A percentile compares a stretch with the other conserved stretches of the same genome.
Evolutionary conservation across 164 flowering plant species (phyloP).

Genomic region (Aristolochia fimbriata): DNA sequence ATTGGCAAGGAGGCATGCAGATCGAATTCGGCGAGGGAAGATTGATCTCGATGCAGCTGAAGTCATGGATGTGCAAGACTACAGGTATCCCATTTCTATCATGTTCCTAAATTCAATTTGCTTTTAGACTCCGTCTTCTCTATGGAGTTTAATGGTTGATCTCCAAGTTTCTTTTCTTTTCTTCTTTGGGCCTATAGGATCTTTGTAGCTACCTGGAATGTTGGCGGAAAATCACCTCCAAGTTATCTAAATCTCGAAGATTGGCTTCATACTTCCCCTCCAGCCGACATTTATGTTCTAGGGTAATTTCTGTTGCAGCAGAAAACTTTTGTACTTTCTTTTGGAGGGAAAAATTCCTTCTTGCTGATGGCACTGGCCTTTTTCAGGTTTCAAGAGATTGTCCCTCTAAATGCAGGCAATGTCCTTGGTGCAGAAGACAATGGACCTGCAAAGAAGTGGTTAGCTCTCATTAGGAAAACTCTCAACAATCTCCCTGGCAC

Average conservation of each 20-base stretch:
- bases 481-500: constrained; percentile 73
- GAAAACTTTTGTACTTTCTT: not conserved
- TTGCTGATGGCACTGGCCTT: constrained; percentile 6
- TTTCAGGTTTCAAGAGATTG: constrained; percentile 91
- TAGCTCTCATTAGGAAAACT: constrained; percentile 63
- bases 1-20: constrained; percentile 37
- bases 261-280: constrained; percentile 95
- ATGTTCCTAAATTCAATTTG: not conserved
- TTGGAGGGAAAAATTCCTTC: not conserved
- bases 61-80: constrained; percentile 66
- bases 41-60: constrained; percentile 59
- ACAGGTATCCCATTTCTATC: constrained; percentile 31
- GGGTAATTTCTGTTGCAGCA: constrained; percentile 39
- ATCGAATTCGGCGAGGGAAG: constrained; percentile 50
- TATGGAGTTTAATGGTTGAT: not conserved
- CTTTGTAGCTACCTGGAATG: constrained; percentile 98
- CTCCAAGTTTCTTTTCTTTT: not conserved
- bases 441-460: constrained; percentile 86
- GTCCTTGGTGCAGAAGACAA: constrained; percentile 93
- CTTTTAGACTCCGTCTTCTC: not conserved
- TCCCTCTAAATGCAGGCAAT: constrained; percentile 94
- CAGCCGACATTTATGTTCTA: constrained; percentile 96
- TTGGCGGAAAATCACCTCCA: constrained; percentile 96
- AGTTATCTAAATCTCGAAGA: constrained; percentile 72
- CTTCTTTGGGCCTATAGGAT: constrained; percentile 33